Evolutionary conservation across 2,329 filamentous ascomycete species (phyloP).

Genomic region (Penicillium paneum): DNA sequence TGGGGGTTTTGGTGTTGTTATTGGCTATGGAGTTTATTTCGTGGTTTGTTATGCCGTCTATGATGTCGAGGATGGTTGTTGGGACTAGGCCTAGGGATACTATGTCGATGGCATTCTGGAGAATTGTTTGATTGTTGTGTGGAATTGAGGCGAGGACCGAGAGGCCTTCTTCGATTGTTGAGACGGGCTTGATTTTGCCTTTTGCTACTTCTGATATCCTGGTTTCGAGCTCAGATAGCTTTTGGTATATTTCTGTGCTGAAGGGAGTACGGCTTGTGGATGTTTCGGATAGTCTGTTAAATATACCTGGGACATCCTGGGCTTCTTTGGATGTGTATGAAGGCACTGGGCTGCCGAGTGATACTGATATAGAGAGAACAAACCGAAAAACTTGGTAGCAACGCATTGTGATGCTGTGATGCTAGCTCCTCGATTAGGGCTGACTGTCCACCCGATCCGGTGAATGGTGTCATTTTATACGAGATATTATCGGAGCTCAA

Average conservation of each 20-base stretch:
- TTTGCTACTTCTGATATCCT: not conserved
- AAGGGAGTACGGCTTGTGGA: not conserved
- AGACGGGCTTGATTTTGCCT: not conserved
- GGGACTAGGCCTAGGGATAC: slow-evolving; percentile 1
- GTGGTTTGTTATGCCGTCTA: not conserved
- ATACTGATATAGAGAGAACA: not conserved
- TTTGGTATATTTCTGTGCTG: not conserved
- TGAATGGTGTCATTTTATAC: not conserved
- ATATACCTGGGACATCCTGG: not conserved
- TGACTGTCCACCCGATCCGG: not conserved
- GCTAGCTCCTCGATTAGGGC: not conserved
- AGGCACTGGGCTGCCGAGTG: not conserved
- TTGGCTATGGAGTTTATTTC: slow-evolving; percentile 8
- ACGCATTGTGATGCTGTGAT: not conserved
- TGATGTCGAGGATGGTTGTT: not conserved
- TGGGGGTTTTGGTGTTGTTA: slow-evolving; percentile 1
- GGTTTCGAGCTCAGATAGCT: not conserved
- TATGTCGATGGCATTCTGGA: not conserved
- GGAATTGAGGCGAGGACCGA: not conserved
- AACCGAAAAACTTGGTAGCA: not conserved
- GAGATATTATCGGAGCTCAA: not conserved
- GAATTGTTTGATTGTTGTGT: not conserved
- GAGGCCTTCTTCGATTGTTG: not conserved
- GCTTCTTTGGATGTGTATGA: not conserved
- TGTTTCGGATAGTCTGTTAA: not conserved